Conservation (phyloP, 1,284 basidiomycete species). For the Athelia psychrophila region DNA sequence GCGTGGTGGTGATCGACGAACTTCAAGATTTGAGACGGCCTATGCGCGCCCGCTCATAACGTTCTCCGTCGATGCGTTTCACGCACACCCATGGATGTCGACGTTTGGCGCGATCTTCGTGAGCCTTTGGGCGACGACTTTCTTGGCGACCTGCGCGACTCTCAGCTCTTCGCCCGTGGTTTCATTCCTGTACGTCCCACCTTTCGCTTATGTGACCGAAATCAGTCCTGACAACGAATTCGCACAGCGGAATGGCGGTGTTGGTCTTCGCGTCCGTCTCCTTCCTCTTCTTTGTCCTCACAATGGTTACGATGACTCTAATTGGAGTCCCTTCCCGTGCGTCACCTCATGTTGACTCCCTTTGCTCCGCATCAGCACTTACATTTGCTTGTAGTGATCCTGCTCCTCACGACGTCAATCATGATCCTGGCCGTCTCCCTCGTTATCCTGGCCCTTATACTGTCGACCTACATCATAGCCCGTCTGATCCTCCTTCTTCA, state of each 20-base stretch:
- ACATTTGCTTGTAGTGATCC: neutral
- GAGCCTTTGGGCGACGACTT: too few relatives aligned
- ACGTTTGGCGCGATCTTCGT: too few relatives aligned
- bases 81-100: neutral
- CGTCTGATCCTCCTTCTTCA: neutral
- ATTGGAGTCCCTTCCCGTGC: neutral
- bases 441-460: neutral
- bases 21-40: neutral
- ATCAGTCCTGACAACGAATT: neutral
- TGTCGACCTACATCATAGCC: neutral
- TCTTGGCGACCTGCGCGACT: neutral
- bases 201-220: neutral
- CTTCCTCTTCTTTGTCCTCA: neutral
- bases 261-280: neutral
- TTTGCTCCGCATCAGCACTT: too few relatives aligned
- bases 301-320: neutral
- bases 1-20: too few relatives aligned
- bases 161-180: neutral
- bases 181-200: neutral
- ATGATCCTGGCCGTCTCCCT: neutral
- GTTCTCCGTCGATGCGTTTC: neutral
- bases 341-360: too few relatives aligned
- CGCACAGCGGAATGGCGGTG: neutral
- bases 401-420: neutral
- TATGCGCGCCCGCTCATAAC: neutral